Evolutionary conservation across 164 flowering plant genomes (phyloP), one percentile per base, ranked within the genome.

Genomic region (Nymphaea colorata): DNA sequence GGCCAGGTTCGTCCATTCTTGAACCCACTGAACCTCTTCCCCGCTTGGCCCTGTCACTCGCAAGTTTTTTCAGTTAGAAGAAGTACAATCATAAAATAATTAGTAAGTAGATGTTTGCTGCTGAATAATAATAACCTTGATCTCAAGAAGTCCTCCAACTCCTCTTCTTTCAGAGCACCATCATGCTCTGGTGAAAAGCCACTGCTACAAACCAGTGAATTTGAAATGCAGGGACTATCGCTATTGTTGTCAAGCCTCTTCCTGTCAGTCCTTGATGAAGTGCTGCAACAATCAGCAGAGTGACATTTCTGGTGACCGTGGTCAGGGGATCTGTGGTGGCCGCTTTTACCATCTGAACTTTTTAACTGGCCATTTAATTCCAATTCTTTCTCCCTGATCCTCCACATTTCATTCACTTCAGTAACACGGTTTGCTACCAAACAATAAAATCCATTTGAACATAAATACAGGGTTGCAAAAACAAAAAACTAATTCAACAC

Each of bases 351-450:
- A 71, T 75, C 79, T 8, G 72, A 70, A 71, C 81, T 70, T 65
- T 61, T 83, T 42, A 79, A 68, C 76, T 79, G 79, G 66, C 81
- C 77, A 72, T 88, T 88, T 73, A 94, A 74, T 76, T 90, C 92
- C 44, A 73, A 63, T 79, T 94, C 97, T 71, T 88, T 94, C 72
- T 85, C 81, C 66, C 93, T 83, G 6, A 75, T 66, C 57, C 83
- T 77, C 99, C 99, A 91, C 97, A 94, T 88, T 79, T 94, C 96
- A 79, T 83, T 85, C 18, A 89, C 84, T 79, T 94, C 99, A 66
- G 79, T 93, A 75, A 82, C 83, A 78, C 85, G 79, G 73, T 94
- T 94, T 41, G 93, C 99, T 94, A 82, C 41, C 64, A 61, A 51
- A 51, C 12, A 51, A 10, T 8, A 51, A 15, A 10, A 15, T 51